Evolutionary conservation across 495 filamentous ascomycete genomes (phyloP).

Genomic region (Hyaloscypha finlandica): DNA sequence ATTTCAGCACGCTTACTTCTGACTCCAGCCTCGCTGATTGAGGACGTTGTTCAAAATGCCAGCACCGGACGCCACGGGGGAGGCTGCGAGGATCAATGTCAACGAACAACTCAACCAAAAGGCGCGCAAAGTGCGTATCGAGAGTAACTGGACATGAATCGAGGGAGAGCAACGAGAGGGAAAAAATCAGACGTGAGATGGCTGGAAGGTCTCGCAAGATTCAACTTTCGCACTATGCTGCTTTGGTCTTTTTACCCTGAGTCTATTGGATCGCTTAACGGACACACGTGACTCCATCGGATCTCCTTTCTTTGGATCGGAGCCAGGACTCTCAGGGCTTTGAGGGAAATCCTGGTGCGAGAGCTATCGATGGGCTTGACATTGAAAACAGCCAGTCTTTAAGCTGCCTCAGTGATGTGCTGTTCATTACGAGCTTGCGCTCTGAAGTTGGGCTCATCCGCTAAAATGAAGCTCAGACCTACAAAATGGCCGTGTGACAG

Average conservation of each 20-base stretch:
- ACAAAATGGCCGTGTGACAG: neutral
- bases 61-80: constrained; percentile 1
- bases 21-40: constrained; percentile 10
- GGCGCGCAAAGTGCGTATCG: constrained; percentile 2
- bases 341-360: neutral
- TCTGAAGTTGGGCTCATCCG: neutral
- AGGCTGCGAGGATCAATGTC: neutral
- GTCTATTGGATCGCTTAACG: neutral
- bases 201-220: neutral
- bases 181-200: neutral
- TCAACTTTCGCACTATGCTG: neutral
- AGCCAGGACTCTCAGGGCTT: neutral
- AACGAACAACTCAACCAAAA: neutral
- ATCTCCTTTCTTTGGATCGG: neutral
- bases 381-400: too few relatives aligned
- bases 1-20: constrained; percentile 22
- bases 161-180: neutral
- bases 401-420: neutral
- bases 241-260: neutral
- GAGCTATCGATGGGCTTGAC: too few relatives aligned
- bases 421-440: neutral
- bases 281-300: neutral
- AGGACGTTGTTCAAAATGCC: neutral
- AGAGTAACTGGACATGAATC: neutral
- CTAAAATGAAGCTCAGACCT: neutral